Evolutionary conservation across 306 rosid genomes (phyloP).

Genomic region (Dicorynia guianensis): DNA sequence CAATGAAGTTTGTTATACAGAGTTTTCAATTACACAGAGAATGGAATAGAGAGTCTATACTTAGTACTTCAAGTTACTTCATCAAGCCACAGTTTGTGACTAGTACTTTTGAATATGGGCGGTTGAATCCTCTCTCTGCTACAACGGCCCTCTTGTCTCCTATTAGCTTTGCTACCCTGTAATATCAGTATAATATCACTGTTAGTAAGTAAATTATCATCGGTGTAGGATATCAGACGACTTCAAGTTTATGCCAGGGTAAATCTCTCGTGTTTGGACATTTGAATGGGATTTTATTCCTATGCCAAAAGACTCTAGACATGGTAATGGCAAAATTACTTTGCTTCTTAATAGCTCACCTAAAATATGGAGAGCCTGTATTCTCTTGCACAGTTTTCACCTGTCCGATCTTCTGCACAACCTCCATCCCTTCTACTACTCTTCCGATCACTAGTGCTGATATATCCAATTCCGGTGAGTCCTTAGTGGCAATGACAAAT

Average conservation of each 20-base stretch:
- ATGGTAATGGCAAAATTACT: background rate
- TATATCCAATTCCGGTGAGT: constrained; percentile 73
- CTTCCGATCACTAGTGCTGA: constrained; percentile 55
- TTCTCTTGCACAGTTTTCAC: constrained; percentile 88
- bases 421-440: constrained; percentile 73
- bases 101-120: constrained; percentile 64
- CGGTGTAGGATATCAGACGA: background rate
- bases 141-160: constrained; percentile 82
- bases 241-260: background rate
- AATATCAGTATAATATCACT: background rate
- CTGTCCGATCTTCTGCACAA: constrained; percentile 67
- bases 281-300: background rate
- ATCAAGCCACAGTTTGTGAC: constrained; percentile 65
- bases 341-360: constrained; percentile 36
- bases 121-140: constrained; percentile 77
- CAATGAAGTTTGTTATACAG: constrained; percentile 1
- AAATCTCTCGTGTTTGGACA: background rate
- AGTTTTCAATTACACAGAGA: background rate
- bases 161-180: constrained; percentile 77
- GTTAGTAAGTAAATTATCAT: background rate
- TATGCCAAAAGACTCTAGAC: background rate
- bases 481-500: constrained; percentile 68
- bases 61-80: constrained; percentile 15
- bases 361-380: constrained; percentile 80
- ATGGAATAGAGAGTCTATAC: background rate